These are phyloP conservation scores for Pythium sp. DNA, from an alignment of 352 stramenopile genomes.

Conservation along the genomic window DNA sequence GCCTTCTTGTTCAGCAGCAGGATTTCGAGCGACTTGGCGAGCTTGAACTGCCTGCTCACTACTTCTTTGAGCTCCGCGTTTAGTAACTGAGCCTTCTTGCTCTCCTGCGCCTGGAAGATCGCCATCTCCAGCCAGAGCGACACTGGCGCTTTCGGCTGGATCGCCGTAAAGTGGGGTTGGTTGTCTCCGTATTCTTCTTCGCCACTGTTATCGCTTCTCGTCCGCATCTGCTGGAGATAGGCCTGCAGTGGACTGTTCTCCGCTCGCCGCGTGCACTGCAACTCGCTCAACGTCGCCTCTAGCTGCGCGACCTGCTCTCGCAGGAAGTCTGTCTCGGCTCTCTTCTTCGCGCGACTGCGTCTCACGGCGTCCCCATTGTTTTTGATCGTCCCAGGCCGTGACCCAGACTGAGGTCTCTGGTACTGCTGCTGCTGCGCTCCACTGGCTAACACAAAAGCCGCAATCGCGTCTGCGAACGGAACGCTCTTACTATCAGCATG, in stretches of 20 bases:
- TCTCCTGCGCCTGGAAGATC: slow-evolving; percentile 34
- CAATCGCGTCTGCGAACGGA: not conserved
- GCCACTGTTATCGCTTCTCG: not conserved
- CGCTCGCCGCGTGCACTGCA: not conserved
- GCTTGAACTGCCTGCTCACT: slow-evolving; percentile 33
- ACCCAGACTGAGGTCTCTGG: not conserved
- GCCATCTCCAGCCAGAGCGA: slow-evolving; percentile 42
- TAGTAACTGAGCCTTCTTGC: slow-evolving; percentile 33
- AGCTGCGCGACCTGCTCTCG: slow-evolving; percentile 4
- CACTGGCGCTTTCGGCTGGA: slow-evolving; percentile 3
- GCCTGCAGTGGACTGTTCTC: not conserved
- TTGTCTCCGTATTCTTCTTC: too few species aligned
- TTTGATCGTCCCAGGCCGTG: not conserved
- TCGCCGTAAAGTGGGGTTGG: not conserved
- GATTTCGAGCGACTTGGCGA: slow-evolving; percentile 36
- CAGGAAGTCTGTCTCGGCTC: not conserved
- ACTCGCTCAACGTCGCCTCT: not conserved
- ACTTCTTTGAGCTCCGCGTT: slow-evolving; percentile 41
- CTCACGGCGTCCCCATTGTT: not conserved
- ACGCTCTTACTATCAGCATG: not conserved
- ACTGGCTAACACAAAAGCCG: not conserved
- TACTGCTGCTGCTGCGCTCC: not conserved
- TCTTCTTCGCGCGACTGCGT: slow-evolving; percentile 12
- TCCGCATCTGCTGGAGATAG: not conserved
- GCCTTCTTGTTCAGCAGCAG: slow-evolving; percentile 26